Evolutionary conservation across 441 rosid species (phyloP).

Genomic region (Theobroma grandiflorum): DNA sequence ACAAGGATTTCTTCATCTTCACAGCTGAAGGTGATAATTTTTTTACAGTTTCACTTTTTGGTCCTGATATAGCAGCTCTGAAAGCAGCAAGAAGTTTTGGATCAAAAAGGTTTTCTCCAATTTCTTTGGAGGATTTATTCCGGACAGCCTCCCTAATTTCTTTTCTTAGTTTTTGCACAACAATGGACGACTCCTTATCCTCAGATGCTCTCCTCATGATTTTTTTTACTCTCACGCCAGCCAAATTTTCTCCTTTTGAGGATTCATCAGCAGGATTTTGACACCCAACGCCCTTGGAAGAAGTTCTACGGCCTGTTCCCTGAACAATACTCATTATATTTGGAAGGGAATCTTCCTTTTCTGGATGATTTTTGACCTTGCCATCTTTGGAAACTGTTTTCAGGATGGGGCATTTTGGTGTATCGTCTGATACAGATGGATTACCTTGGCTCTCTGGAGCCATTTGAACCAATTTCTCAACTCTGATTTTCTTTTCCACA

Average conservation of each 20-base stretch:
- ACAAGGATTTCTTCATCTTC: constrained; percentile 81
- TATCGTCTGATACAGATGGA: constrained; percentile 46
- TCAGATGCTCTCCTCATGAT: constrained; percentile 76
- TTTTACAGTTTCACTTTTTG: constrained; percentile 61
- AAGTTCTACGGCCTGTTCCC: constrained; percentile 50
- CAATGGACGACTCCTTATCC: constrained; percentile 72
- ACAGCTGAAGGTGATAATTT: constrained; percentile 65
- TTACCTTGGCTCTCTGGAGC: constrained; percentile 44
- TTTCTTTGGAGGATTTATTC: constrained; percentile 65
- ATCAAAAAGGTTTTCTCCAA: constrained; percentile 78
- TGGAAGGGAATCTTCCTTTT: constrained; percentile 40
- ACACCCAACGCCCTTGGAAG: constrained; percentile 44
- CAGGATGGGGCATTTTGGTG: constrained; percentile 29
- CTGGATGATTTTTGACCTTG: constrained; percentile 34
- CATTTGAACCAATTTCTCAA: constrained; percentile 50
- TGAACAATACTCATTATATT: constrained; percentile 86
- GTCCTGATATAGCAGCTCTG: constrained; percentile 81
- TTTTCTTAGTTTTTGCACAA: constrained; percentile 85
- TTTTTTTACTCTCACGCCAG: constrained; percentile 93
- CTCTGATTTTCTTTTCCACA: constrained; percentile 52
- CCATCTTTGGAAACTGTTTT: constrained; percentile 33
- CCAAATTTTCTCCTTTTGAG: constrained; percentile 57
- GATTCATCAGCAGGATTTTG: constrained; percentile 48
- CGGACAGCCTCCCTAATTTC: constrained; percentile 94
- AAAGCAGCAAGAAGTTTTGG: constrained; percentile 96